These are phyloP conservation scores for Phytophthora sojae DNA, from an alignment of 352 stramenopile species.

Conservation along the genomic window DNA sequence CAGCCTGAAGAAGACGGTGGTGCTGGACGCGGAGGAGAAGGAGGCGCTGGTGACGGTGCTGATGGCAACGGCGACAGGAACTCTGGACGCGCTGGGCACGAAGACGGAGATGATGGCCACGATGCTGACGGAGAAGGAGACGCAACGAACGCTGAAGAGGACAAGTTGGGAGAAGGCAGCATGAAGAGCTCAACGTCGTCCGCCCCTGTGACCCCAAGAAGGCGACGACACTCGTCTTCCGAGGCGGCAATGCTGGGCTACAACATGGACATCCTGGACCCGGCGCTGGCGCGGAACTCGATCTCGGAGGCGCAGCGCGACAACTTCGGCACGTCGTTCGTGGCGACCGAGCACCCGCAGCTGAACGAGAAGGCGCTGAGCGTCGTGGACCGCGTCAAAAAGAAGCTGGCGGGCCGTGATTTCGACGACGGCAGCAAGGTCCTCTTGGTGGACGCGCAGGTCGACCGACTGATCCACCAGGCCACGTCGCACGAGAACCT, in stretches of 20 bases:
- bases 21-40: conserved; percentile 28
- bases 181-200: conserved; percentile 71
- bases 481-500: conserved; percentile 99
- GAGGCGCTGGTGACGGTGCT: conserved; percentile 36
- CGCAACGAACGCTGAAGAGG: conserved; percentile 34
- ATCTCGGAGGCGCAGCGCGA: conserved; percentile 68
- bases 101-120: conserved; percentile 22
- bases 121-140: conserved; percentile 36
- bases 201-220: conserved; percentile 45
- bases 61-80: conserved; percentile 28
- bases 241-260: conserved; percentile 69
- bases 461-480: conserved; percentile 98
- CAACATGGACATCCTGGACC: conserved; percentile 68
- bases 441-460: conserved; percentile 92
- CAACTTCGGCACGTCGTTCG: conserved; percentile 57
- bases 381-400: conserved; percentile 98
- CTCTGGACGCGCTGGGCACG: conserved; percentile 27
- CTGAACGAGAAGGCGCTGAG: conserved; percentile 93
- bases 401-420: conserved; percentile 99
- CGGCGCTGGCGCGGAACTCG: conserved; percentile 64
- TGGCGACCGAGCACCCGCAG: conserved; percentile 73
- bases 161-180: conserved; percentile 49
- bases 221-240: conserved; percentile 67
- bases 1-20: conserved; percentile 66
- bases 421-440: conserved; percentile 92